A percentile compares a stretch with the other conserved stretches of the same genome.
These are phyloP conservation scores for Pyrus hybrid DNA, from an alignment of 331 rosid genomes.

Conservation along the genomic window DNA sequence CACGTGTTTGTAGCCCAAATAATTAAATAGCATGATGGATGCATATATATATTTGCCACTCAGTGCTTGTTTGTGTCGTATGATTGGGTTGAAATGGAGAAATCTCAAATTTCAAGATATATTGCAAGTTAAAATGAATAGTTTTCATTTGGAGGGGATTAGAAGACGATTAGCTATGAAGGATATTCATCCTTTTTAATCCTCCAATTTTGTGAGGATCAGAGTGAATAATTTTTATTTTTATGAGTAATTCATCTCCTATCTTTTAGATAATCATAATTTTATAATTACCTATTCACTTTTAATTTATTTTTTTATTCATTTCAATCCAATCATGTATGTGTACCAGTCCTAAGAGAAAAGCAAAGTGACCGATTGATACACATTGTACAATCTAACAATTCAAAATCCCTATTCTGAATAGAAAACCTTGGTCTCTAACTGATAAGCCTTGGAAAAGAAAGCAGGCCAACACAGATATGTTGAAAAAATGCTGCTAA, in stretches of 20 bases:
- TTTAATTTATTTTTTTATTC: neutral
- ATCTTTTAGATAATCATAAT: too few species aligned
- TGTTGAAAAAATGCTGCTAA: conserved; percentile 82
- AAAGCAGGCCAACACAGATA: conserved; percentile 86
- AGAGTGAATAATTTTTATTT: too few species aligned
- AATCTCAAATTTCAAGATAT: neutral
- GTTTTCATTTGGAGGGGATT: neutral
- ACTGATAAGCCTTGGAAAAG: conserved; percentile 82
- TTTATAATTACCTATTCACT: too few species aligned
- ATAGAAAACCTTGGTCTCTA: conserved; percentile 64
- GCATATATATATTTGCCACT: neutral
- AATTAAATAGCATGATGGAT: neutral
- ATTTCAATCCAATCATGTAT: too few species aligned
- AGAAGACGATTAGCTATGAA: neutral
- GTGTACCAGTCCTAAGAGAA: neutral
- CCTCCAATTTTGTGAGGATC: neutral
- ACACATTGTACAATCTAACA: neutral
- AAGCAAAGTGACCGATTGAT: neutral
- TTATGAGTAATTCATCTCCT: neutral
- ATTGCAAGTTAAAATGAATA: neutral
- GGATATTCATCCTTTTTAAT: neutral
- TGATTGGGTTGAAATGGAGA: neutral
- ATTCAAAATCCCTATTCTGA: conserved; percentile 8
- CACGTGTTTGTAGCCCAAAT: neutral
- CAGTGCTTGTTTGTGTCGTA: too few species aligned